A percentile compares a stretch with the other conserved stretches of the same genome.
phyloP scores from a whole-genome alignment of 352 stramenopile genomes.

The Blastocystis sp. region DNA sequence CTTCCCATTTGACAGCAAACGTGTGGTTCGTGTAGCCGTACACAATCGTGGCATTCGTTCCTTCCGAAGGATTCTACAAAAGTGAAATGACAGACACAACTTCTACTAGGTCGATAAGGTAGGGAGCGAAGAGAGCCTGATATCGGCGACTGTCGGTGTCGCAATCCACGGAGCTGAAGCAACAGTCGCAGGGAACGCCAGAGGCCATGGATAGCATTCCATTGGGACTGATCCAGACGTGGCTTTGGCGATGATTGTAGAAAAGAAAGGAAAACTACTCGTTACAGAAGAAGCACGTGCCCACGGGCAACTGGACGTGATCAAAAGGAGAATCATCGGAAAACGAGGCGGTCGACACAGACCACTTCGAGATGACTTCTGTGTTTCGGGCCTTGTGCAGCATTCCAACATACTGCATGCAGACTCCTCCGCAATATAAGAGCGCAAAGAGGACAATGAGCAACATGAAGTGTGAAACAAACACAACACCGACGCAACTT shows the following conservation, averaged over 20 bases:
- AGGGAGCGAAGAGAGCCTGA: slow-evolving; percentile 39
- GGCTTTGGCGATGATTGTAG: slow-evolving; percentile 26
- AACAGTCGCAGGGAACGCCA: slow-evolving; percentile 53
- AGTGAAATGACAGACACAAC: neutral
- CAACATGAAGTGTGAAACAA: neutral
- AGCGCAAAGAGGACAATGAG: neutral
- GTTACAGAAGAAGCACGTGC: neutral
- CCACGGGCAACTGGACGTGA: slow-evolving; percentile 39
- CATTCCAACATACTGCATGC: neutral
- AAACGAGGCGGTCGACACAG: neutral
- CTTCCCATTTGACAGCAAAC: slow-evolving; percentile 30
- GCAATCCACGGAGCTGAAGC: neutral
- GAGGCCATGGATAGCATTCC: slow-evolving; percentile 10
- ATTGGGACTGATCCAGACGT: slow-evolving; percentile 62
- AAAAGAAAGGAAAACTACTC: slow-evolving; percentile 52
- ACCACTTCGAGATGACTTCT: neutral
- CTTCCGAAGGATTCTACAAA: slow-evolving; percentile 33
- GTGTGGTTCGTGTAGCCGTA: slow-evolving; percentile 19
- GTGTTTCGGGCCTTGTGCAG: neutral
- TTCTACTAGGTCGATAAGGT: slow-evolving; percentile 21
- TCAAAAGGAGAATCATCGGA: slow-evolving; percentile 49
- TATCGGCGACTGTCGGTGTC: neutral
- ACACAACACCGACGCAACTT: neutral
- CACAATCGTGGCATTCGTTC: neutral
- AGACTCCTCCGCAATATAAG: neutral